phyloP scores from a whole-genome alignment of 164 flowering plant genomes.

The Buxus sempervirens region DNA sequence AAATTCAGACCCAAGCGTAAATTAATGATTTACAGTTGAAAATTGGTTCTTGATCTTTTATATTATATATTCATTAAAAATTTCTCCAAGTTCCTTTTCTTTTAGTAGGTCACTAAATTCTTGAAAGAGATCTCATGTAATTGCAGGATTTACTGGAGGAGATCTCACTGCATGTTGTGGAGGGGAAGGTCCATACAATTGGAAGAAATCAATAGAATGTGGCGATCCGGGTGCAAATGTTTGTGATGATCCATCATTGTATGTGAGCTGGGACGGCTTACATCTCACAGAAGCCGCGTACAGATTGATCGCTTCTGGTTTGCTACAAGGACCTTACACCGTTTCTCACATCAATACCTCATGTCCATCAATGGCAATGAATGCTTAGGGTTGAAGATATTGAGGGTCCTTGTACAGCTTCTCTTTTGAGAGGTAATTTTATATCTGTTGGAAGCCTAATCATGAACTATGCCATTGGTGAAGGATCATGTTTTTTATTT shows the following conservation, averaged over 20 bases:
- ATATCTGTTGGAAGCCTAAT: too few relatives aligned
- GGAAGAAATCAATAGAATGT: constrained; percentile 18
- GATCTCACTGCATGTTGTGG: constrained; percentile 35
- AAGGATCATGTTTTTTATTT: too few relatives aligned
- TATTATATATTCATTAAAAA: too few relatives aligned
- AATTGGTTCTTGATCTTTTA: too few relatives aligned
- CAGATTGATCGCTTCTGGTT: background rate
- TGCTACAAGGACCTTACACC: constrained; percentile 8
- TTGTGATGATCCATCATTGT: constrained; percentile 31
- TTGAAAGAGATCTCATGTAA: too few relatives aligned
- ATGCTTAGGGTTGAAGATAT: background rate
- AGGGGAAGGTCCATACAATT: constrained; percentile 28
- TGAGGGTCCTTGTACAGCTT: too few relatives aligned
- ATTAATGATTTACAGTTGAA: too few relatives aligned
- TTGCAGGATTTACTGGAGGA: constrained; percentile 16
- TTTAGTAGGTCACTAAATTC: too few relatives aligned
- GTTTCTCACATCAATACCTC: background rate
- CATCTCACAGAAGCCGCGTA: constrained; percentile 40
- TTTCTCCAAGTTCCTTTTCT: too few relatives aligned
- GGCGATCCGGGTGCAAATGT: constrained; percentile 13
- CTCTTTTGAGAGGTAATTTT: too few relatives aligned
- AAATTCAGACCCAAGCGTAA: too few relatives aligned
- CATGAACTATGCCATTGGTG: too few relatives aligned
- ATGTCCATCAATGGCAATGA: background rate
- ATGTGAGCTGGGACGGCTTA: constrained; percentile 36